Conservation (phyloP, 306 rosid genomes). For the Pachyrhizus erosus region DNA sequence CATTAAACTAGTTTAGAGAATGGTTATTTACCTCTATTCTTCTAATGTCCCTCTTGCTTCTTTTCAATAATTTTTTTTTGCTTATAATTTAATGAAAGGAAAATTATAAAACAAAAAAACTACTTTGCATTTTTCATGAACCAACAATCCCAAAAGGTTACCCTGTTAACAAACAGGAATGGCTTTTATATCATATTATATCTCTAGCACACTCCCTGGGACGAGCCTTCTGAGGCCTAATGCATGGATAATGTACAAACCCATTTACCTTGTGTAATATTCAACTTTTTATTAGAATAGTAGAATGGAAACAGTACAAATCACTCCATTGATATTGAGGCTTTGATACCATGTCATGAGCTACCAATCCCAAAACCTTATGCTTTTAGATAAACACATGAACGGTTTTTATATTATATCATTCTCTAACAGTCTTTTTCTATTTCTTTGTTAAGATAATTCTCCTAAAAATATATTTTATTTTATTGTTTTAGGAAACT, state of each 20-base stretch:
- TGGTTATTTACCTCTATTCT: slow-evolving; percentile 15
- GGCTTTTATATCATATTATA: background rate
- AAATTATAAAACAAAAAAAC: background rate
- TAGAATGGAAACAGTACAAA: background rate
- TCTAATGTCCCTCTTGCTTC: background rate
- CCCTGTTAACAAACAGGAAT: background rate
- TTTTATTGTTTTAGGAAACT: background rate
- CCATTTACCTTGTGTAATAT: background rate
- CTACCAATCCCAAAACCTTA: background rate
- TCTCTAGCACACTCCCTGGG: background rate
- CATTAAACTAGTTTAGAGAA: background rate
- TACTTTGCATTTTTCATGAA: background rate
- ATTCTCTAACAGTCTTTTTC: background rate
- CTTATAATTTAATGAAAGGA: background rate
- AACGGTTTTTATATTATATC: background rate
- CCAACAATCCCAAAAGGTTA: background rate
- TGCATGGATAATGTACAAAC: background rate
- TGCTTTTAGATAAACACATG: background rate
- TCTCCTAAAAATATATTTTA: too few relatives aligned
- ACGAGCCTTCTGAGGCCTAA: background rate
- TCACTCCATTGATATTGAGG: background rate
- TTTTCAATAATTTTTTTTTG: background rate
- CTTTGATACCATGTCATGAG: background rate
- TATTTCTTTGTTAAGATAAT: background rate
- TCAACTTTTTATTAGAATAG: background rate